Conservation (phyloP, 2,329 filamentous ascomycete genomes). For the Pochonia chlamydosporia region DNA sequence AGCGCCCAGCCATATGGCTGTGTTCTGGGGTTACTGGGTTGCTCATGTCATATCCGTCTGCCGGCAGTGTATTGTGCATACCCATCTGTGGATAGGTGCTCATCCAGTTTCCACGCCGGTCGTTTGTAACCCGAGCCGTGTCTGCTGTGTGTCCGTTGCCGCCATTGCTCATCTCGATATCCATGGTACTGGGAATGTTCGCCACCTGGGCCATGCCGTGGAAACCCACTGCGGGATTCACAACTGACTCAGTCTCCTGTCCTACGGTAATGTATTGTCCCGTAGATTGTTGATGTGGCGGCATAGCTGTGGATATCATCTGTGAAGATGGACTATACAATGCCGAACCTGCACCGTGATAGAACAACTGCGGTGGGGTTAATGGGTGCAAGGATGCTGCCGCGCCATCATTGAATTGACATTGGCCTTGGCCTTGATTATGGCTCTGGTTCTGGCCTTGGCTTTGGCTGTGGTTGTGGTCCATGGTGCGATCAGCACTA, state of each 20-base stretch:
- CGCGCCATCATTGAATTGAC: constrained; percentile 1
- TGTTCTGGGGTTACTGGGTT: constrained; percentile 1
- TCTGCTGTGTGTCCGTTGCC: not conserved
- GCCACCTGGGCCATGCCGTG: not conserved
- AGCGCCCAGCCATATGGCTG: not conserved
- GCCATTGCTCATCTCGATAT: constrained; percentile 5
- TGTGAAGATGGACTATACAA: constrained; percentile 3
- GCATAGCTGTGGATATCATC: constrained; percentile 4
- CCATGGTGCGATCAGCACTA: not conserved
- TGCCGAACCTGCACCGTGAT: constrained; percentile 1
- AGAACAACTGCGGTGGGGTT: constrained; percentile 6
- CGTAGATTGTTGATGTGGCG: constrained; percentile 1
- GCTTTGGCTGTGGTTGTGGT: too few relatives aligned
- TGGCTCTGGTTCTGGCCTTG: too few relatives aligned
- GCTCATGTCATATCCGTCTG: constrained; percentile 1
- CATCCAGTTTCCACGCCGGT: constrained; percentile 4
- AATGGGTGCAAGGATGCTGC: constrained; percentile 2
- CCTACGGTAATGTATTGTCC: constrained; percentile 1
- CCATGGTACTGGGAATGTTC: constrained; percentile 1
- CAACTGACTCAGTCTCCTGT: not conserved
- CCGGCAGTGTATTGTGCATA: not conserved
- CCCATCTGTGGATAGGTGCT: constrained; percentile 4
- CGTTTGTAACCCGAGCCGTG: not conserved
- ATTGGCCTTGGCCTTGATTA: not conserved
- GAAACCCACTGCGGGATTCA: constrained; percentile 2